Conservation (phyloP, 2,329 filamentous ascomycete species). For the Trichoderma harzianum region DNA sequence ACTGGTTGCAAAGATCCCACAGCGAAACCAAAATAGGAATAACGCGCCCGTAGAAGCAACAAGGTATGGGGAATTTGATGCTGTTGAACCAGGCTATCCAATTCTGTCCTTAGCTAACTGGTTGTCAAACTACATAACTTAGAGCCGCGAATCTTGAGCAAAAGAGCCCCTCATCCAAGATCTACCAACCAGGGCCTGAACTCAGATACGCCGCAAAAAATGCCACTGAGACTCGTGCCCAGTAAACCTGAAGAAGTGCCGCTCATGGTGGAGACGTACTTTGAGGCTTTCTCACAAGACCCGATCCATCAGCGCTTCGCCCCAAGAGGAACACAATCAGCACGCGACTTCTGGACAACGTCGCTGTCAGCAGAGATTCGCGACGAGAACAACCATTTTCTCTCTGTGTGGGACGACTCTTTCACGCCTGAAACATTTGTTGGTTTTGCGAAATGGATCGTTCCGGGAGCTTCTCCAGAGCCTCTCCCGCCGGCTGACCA, state of each 20-base stretch:
- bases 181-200: neutral
- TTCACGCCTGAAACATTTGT: neutral
- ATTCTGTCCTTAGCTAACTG: neutral
- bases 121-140: neutral
- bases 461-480: neutral
- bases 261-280: conserved; percentile 14
- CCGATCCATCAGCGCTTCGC: conserved; percentile 3
- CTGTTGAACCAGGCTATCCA: neutral
- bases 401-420: conserved; percentile 4
- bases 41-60: neutral
- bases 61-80: neutral
- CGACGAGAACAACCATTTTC: neutral
- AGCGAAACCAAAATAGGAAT: neutral
- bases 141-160: neutral
- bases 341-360: neutral
- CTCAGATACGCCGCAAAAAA: neutral
- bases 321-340: conserved; percentile 1
- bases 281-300: conserved; percentile 15
- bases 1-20: neutral
- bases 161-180: neutral
- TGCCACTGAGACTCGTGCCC: neutral
- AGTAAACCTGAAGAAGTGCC: neutral
- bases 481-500: neutral
- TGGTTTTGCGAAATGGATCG: conserved; percentile 10
- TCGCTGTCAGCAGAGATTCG: conserved; percentile 1